A percentile compares a stretch with the other conserved stretches of the same genome.
These are phyloP conservation scores for Rhypophila decipiens DNA, from an alignment of 495 filamentous ascomycete species.

Conservation along the genomic window DNA sequence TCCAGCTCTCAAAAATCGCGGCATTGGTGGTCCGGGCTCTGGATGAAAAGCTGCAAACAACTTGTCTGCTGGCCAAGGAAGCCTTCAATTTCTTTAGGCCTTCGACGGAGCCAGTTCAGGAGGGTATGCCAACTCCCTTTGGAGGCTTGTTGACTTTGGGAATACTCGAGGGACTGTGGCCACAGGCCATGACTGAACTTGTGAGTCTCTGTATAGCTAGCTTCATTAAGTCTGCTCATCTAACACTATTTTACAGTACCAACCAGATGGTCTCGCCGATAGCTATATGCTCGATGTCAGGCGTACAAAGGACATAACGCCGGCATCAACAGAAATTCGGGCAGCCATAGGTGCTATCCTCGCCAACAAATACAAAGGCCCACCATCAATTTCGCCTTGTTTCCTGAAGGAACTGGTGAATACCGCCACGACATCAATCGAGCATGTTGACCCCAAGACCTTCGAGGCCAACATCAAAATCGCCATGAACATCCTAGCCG, in stretches of 20 bases:
- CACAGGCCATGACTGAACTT: slow-evolving; percentile 25
- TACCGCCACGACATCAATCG: slow-evolving; percentile 2
- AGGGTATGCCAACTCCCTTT: background rate
- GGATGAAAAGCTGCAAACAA: slow-evolving; percentile 18
- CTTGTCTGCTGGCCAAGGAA: slow-evolving; percentile 19
- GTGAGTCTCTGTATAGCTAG: slow-evolving; percentile 19
- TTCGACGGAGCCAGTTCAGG: background rate
- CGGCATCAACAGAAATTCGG: slow-evolving; percentile 14
- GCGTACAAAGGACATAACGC: slow-evolving; percentile 5
- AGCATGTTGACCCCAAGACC: slow-evolving; percentile 6
- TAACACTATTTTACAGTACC: slow-evolving; percentile 18
- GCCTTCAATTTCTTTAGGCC: slow-evolving; percentile 29
- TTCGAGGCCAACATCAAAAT: slow-evolving; percentile 18
- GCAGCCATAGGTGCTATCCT: slow-evolving; percentile 25
- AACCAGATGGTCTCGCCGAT: slow-evolving; percentile 17
- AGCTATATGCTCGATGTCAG: slow-evolving; percentile 17
- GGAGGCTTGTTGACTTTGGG: slow-evolving; percentile 30
- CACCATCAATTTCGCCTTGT: slow-evolving; percentile 14
- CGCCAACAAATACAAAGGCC: slow-evolving; percentile 30
- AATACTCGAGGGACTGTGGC: slow-evolving; percentile 38
- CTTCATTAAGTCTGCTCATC: background rate
- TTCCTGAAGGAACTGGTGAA: slow-evolving; percentile 18
- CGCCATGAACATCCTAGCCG: slow-evolving; percentile 21
- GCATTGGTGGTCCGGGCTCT: slow-evolving; percentile 21
- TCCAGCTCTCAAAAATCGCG: slow-evolving; percentile 23